Base-by-base conservation (phyloP, 331 rosid genomes). In the Quercus tomentella region DNA sequence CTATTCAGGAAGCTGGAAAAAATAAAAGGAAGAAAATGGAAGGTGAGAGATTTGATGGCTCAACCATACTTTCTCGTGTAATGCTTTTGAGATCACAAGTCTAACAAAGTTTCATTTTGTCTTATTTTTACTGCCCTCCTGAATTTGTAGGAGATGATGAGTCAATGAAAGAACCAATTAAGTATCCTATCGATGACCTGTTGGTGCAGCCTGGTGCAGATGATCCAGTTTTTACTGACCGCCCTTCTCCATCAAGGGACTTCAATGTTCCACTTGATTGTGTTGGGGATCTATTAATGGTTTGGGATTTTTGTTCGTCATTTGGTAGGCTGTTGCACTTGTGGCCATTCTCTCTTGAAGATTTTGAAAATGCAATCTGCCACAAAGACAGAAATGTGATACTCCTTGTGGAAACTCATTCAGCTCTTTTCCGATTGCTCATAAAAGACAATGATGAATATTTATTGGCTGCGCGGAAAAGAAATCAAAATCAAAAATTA, bases 181-280 rank as follows among this genome's bases (percentile, higher is more conserved):
- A 91, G 85, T 95, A 95, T 85, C 99, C 99, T 71, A 93, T 95
- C 82, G 97, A 95, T 61, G 98, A 95, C 85, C 85, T 91, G 43
- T 83, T 93, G 86, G 99, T 95, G 82, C 86, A 88, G 80, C 96
- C 96, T 74, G 85, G 89, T 78, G 77, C 85, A 33, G 89, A 86
- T 79, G 99, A 95, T 87, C 97, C 99, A 70, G 86, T 81, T 82
- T 88, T 93, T 81, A 77, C 91, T 16, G 80, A 81, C 58, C 94
- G 89, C 35, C 99, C 99, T 79, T 81, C 91, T 82, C 96, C 90
- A 43, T 87, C 82, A 1, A 90, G 87, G 80, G 96, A 91, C 84
- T 95, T 91, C 81, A 89, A 72, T 79, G 84, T 95, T 82, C 91
- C 99, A 22, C 82, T 93, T 85, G 74, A 80, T 57, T 89, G 92